Percentiles rank a stretch among this genome's conserved stretches.
Conservation (phyloP, 768 basidiomycete species). For the Hysterangium stoloniferum region DNA sequence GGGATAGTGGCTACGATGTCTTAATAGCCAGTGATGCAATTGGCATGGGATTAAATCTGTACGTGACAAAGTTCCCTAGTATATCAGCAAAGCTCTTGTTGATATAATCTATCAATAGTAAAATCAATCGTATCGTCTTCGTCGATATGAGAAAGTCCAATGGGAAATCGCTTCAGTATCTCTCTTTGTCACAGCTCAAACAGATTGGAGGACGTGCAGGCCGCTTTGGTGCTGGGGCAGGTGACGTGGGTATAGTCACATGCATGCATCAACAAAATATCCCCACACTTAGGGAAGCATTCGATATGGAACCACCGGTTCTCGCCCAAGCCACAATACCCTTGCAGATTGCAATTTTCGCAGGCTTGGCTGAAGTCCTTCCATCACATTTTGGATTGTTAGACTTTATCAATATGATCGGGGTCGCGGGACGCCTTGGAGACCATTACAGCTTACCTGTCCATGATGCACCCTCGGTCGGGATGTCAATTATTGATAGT, state of each 20-base stretch:
- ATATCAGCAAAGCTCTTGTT: neutral
- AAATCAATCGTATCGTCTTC: constrained; percentile 86
- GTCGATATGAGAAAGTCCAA: constrained; percentile 60
- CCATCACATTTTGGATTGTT: constrained; percentile 3
- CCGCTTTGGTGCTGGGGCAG: constrained; percentile 55
- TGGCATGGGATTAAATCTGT: constrained; percentile 98
- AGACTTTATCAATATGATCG: constrained; percentile 4
- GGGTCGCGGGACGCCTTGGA: constrained; percentile 17
- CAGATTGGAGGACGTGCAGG: constrained; percentile 95
- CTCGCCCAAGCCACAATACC: constrained; percentile 47
- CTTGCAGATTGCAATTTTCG: constrained; percentile 4
- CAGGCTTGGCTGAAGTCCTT: constrained; percentile 9
- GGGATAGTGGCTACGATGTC: constrained; percentile 75
- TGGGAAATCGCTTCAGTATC: constrained; percentile 33
- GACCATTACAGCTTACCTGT: constrained; percentile 30
- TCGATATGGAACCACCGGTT: constrained; percentile 42
- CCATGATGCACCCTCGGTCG: constrained; percentile 21
- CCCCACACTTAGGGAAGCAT: constrained; percentile 44
- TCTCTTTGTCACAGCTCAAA: constrained; percentile 76
- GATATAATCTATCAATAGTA: constrained; percentile 39
- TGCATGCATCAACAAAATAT: constrained; percentile 62
- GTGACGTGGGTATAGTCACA: constrained; percentile 60
- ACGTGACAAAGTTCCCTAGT: constrained; percentile 24
- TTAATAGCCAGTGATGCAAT: constrained; percentile 92
- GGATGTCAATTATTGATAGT: constrained; percentile 38